These are phyloP conservation scores for Trichoderma sp. DNA, from an alignment of 2,329 filamentous ascomycete genomes.

Conservation along the genomic window DNA sequence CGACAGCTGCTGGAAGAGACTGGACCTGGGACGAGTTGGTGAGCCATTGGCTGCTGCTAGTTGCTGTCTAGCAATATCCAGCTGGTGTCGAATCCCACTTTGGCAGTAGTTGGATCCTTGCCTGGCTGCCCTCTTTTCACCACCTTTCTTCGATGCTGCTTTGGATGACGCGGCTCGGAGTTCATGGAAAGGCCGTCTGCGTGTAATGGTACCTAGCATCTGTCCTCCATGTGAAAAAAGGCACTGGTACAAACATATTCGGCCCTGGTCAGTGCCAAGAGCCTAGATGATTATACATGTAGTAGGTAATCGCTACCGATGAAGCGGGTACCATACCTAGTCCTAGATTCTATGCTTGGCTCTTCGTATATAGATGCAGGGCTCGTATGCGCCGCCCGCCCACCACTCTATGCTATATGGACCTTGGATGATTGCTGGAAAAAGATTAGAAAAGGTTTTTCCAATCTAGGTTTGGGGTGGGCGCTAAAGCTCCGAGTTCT, in stretches of 20 bases:
- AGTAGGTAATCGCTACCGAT: not conserved
- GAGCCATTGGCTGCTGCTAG: not conserved
- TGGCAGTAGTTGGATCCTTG: not conserved
- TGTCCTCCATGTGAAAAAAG: not conserved
- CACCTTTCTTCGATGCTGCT: not conserved
- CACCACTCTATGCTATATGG: slow-evolving; percentile 13
- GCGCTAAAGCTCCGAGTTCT: not conserved
- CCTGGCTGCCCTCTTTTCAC: not conserved
- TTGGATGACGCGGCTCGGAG: not conserved
- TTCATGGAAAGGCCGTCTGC: not conserved
- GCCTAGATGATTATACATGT: not conserved
- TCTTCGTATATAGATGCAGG: not conserved
- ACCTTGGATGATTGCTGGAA: not conserved
- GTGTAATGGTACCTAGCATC: not conserved
- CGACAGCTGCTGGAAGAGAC: slow-evolving; percentile 12
- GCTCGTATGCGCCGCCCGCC: not conserved
- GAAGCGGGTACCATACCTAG: not conserved
- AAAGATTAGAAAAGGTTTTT: not conserved
- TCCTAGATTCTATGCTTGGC: not conserved
- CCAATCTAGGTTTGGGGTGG: not conserved
- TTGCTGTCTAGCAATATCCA: not conserved
- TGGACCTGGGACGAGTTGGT: not conserved
- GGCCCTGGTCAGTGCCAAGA: not conserved
- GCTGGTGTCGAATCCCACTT: not conserved
- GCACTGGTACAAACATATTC: not conserved